Base-by-base conservation (phyloP, 78 protist genomes). In the Salpingoeca rosetta region DNA sequence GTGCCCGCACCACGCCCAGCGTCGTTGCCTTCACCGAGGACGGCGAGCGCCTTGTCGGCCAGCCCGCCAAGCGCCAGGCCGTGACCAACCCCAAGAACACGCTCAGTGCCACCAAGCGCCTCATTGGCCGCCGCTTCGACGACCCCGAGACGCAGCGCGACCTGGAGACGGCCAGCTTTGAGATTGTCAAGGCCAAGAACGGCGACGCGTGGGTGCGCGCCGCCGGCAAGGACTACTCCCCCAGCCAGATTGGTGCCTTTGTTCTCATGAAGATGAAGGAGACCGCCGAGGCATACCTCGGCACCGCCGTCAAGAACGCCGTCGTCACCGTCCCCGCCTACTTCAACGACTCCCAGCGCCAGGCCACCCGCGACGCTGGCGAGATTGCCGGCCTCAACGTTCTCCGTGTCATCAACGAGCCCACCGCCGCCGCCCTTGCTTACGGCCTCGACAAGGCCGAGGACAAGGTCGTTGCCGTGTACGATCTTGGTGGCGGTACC, bases 401-500 rank as follows among this genome's bases (percentile, higher is more conserved):
- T 28, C 84, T 90, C 39, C 96, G 99, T 26, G 95, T 98, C 81
- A 92, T 99, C 90, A 99, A 99, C 96, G 99, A 99, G 94, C 99
- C 99, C 35, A 99, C 99, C 0, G 99, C 99, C 2, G 95, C 97
- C 41, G 97, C 97, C 26, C 91, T 94, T 2, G 95, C 97, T 40
- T 92, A 90, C 87, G 97, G 97, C 76, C 87, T 94, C 88, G 86
- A 89, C 84, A 73, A 87, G 79, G 26, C 3, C 31, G 77, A 80
- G 74, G 94, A 90, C 84, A 76, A 88, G 83, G 11, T 38, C 39
- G 84, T 96, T 44, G 96, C 94, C 44, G 97, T 97, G 2, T 97
- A 91, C 83, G 99, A 98, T 88, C 87, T 99, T n/a, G 99, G 99
- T n/a, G 99, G 99, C 28, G 99, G 99, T 45, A 99, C 99, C 39